Evolutionary conservation across 2,329 filamentous ascomycete species (phyloP).

Genomic region (Aspergillus aculeatinus): DNA sequence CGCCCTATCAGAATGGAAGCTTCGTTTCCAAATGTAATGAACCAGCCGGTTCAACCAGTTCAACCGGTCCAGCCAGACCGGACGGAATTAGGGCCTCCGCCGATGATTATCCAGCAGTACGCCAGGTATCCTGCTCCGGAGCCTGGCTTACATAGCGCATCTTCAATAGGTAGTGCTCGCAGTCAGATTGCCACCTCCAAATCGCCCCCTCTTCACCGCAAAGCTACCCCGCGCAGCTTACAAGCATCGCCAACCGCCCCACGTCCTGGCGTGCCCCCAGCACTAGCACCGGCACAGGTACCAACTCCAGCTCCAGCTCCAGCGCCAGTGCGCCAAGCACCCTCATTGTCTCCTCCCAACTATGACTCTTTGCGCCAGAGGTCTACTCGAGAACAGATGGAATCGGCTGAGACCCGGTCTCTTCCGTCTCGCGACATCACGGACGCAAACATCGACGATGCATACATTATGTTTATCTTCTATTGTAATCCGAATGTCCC

Average conservation of each 20-base stretch:
- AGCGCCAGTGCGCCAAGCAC: conserved; percentile 29
- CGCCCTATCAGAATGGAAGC: conserved; percentile 29
- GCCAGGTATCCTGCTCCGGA: conserved; percentile 39
- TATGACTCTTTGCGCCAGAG: conserved; percentile 33
- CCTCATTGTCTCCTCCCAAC: conserved; percentile 43
- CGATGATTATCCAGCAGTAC: conserved; percentile 41
- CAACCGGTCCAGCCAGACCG: conserved; percentile 19
- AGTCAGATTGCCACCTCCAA: conserved; percentile 33
- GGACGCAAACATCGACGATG: conserved; percentile 71
- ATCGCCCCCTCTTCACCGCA: conserved; percentile 40
- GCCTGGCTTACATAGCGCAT: conserved; percentile 36
- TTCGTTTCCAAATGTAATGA: conserved; percentile 31
- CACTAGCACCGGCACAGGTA: conserved; percentile 15
- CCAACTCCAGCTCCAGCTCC: not conserved
- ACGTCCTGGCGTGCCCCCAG: conserved; percentile 28
- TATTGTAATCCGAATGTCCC: conserved; percentile 86
- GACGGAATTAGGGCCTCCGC: conserved; percentile 25
- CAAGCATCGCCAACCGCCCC: conserved; percentile 40
- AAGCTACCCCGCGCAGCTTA: conserved; percentile 38
- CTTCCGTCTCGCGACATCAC: conserved; percentile 69
- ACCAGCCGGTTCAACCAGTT: conserved; percentile 21
- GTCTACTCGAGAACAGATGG: conserved; percentile 31
- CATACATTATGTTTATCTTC: conserved; percentile 81
- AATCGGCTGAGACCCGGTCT: conserved; percentile 48
- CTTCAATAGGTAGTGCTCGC: conserved; percentile 37